phyloP scores from a whole-genome alignment of 306 rosid genomes.

The Rubus parviflorus region DNA sequence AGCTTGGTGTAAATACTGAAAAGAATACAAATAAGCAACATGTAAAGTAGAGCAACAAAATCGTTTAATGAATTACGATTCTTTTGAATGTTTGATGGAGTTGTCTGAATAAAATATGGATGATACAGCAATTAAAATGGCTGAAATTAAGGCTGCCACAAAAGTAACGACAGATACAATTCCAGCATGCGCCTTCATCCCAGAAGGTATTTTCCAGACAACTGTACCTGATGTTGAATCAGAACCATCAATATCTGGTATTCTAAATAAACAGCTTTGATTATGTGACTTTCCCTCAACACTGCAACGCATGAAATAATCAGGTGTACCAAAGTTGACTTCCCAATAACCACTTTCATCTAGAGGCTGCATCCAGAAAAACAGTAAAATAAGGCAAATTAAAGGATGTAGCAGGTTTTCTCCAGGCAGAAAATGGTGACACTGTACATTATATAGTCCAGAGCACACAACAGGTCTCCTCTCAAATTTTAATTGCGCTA shows the following conservation, averaged over 20 bases:
- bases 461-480: neutral
- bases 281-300: slow-evolving; percentile 32
- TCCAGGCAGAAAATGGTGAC: neutral
- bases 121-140: slow-evolving; percentile 50
- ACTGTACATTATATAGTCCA: neutral
- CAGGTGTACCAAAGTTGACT: slow-evolving; percentile 58
- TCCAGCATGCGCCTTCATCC: slow-evolving; percentile 56
- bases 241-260: slow-evolving; percentile 26
- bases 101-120: slow-evolving; percentile 44
- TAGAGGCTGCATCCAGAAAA: slow-evolving; percentile 53
- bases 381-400: neutral
- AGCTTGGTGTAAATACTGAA: neutral
- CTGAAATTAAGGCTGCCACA: slow-evolving; percentile 54
- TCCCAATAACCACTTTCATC: slow-evolving; percentile 67
- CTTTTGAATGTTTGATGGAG: slow-evolving; percentile 36
- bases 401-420: neutral
- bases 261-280: slow-evolving; percentile 43
- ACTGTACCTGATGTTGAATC: slow-evolving; percentile 29
- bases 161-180: slow-evolving; percentile 56
- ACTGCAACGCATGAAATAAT: slow-evolving; percentile 56
- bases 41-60: neutral
- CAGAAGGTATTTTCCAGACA: slow-evolving; percentile 72
- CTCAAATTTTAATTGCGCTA: neutral
- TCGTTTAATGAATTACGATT: slow-evolving; percentile 23
- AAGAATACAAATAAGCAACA: neutral